These are phyloP conservation scores for Sorghum bicolor DNA, from an alignment of 176 grass and related monocot genomes.

Conservation along the genomic window Sorghum_bicolor_NCBIv3 NC_012872.2:69963001-69963500, in stretches of 20 bases:
- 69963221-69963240: slow-evolving; percentile 58
- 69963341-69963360: background rate
- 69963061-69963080: background rate
- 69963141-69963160: background rate
- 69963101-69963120: background rate
- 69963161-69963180: slow-evolving; percentile 36
- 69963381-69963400: slow-evolving; percentile 52
- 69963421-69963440: background rate
- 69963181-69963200: slow-evolving; percentile 46
- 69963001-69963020: slow-evolving; percentile 46
- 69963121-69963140: background rate
- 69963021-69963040: slow-evolving; percentile 27
- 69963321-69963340: background rate
- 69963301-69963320: background rate
- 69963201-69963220: slow-evolving; percentile 54
- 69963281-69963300: background rate
- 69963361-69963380: slow-evolving; percentile 85
- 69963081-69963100: background rate
- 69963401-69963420: background rate
- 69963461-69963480: background rate
- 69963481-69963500: background rate
- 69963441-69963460: background rate
- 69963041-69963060: slow-evolving; percentile 18
- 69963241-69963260: slow-evolving; percentile 28
- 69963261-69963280: background rate